phyloP scores from a whole-genome alignment of 2,329 filamentous ascomycete species.

The Penicillium nordicum region DNA sequence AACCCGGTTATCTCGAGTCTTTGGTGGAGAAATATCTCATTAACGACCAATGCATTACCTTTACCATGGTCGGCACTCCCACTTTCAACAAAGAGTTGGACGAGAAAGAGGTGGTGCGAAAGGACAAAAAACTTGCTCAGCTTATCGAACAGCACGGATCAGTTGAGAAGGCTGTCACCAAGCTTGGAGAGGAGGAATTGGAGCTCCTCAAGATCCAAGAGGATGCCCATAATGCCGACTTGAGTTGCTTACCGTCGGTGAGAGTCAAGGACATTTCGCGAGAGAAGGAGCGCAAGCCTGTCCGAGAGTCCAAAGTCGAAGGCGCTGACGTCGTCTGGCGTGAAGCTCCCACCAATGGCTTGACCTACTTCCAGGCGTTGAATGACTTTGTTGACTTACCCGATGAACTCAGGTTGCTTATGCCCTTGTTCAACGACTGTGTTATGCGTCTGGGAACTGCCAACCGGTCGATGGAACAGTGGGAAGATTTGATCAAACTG shows the following conservation, averaged over 20 bases:
- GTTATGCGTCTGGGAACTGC: constrained; percentile 92
- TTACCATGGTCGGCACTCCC: constrained; percentile 87
- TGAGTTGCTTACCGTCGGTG: constrained; percentile 84
- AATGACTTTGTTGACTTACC: constrained; percentile 76
- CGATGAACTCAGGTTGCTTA: constrained; percentile 75
- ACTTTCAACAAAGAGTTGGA: constrained; percentile 71
- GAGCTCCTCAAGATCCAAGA: constrained; percentile 78
- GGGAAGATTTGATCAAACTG: constrained; percentile 93
- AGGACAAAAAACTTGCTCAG: constrained; percentile 70
- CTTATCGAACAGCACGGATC: constrained; percentile 66
- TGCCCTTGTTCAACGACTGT: constrained; percentile 87
- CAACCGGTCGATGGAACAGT: constrained; percentile 83
- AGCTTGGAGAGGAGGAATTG: constrained; percentile 73
- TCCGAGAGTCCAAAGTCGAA: constrained; percentile 55
- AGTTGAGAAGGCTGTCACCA: constrained; percentile 66
- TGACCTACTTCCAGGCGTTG: constrained; percentile 93
- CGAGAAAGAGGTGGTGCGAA: constrained; percentile 70
- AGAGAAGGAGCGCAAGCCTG: constrained; percentile 69
- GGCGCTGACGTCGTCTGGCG: constrained; percentile 78
- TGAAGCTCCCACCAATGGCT: constrained; percentile 87
- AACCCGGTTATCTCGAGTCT: constrained; percentile 76
- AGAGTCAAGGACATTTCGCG: constrained; percentile 86
- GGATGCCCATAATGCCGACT: constrained; percentile 75
- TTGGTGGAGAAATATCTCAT: constrained; percentile 86
- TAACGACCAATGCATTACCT: constrained; percentile 80